Evolutionary conservation across 108 stramenopile genomes (phyloP), one percentile per base, ranked within the genome.

Genomic region (Pseudonitzschia delicatissima): DNA sequence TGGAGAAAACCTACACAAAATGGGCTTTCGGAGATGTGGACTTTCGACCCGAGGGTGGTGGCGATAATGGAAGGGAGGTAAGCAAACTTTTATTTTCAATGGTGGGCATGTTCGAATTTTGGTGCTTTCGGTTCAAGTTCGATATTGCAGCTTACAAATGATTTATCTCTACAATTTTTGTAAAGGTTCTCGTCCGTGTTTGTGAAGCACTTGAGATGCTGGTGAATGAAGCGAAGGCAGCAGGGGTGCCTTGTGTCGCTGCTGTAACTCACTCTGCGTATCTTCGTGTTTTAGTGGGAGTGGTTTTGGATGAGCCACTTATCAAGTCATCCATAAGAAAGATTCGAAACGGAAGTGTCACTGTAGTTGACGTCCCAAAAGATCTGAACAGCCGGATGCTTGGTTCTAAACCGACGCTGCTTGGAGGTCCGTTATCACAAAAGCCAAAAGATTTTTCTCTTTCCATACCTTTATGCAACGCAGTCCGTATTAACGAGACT

Each of bases 241-340:
- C 47, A n/a, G 44, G 40, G 17, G 57, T 37, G 32, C 23, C 74
- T 26, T 73, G 59, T 31, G 39, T 77, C 62, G 60, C 74, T 21
- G 90, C 90, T 25, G 85, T 91, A 9, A 69, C 79, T 3, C 90
- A 91, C 73, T 87, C 87, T 35, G 68, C 85, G 0, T 91, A 77
- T 68, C 66, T 91, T 25, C 70, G 83, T 57, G 71, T 85, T 2
- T 45, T 91, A 20, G 64, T 91, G 33, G 76, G 77, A 2, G 36
- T 83, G 57, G 69, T 81, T 15, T 48, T 72, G 48, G 77, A 86
- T 52, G 48, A 74, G 35, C 76, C 90, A 27, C 73, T 91, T 31
- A 53, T 73, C n/a, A 50, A 82, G 64, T 81, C 83, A 31, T 81
- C 81, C 20, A 57, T 74, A 9, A 45, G 65, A 57, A 73, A 73